Percentiles rank a stretch among this genome's conserved stretches.
Conservation (phyloP, 768 basidiomycete genomes). For the Exidia glandulosa region DNA sequence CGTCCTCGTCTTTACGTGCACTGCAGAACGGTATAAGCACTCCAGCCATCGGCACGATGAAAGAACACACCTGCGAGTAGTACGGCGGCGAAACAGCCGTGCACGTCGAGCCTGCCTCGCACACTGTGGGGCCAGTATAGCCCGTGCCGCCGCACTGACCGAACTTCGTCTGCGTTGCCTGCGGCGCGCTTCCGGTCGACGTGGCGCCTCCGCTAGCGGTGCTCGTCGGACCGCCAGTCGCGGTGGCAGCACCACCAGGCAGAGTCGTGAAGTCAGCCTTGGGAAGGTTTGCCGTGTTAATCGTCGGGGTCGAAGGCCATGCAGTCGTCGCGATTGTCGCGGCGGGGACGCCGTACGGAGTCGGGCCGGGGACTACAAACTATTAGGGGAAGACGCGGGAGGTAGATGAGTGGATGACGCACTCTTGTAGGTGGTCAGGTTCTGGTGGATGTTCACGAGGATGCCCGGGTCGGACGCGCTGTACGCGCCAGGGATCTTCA, state of each 20-base stretch:
- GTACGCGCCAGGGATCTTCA: slow-evolving; percentile 2
- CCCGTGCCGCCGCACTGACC: background rate
- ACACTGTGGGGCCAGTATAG: slow-evolving; percentile 3
- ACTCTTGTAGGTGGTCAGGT: slow-evolving; percentile 28
- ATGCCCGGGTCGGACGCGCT: slow-evolving; percentile 14
- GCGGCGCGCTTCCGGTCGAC: background rate
- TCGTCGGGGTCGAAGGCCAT: slow-evolving; percentile 37
- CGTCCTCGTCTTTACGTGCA: too few species aligned
- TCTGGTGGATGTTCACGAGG: slow-evolving; percentile 32
- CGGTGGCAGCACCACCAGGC: background rate
- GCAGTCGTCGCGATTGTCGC: slow-evolving; percentile 31
- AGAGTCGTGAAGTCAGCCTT: slow-evolving; percentile 19
- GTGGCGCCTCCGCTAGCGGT: background rate
- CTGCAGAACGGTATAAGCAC: too few species aligned
- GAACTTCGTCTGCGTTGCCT: background rate
- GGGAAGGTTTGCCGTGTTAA: slow-evolving; percentile 39
- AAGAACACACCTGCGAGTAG: background rate
- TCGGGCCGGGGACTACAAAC: slow-evolving; percentile 30
- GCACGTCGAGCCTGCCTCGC: slow-evolving; percentile 6
- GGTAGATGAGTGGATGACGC: background rate
- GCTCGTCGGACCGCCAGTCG: background rate
- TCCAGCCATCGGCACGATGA: too few species aligned
- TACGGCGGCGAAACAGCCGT: background rate
- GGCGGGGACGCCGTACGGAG: slow-evolving; percentile 34
- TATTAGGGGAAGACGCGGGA: background rate